Evolutionary conservation across 2,329 filamentous ascomycete species (phyloP).

Genomic region (Emmonsiellopsis sp.): DNA sequence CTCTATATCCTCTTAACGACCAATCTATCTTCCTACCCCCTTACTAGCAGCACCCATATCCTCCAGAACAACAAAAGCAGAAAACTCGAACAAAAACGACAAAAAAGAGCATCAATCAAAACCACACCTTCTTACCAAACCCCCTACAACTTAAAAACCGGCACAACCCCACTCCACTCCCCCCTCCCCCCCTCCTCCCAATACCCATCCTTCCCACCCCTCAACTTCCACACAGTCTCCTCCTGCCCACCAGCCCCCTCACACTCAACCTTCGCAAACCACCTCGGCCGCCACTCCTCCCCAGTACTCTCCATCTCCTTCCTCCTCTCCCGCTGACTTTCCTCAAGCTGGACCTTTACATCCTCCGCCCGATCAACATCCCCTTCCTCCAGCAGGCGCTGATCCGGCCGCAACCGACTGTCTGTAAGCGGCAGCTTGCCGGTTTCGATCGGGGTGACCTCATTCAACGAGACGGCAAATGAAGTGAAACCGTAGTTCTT

Average conservation of each 20-base stretch:
- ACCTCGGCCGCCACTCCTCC: conserved; percentile 63
- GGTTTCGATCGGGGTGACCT: conserved; percentile 72
- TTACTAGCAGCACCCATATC: too few relatives aligned
- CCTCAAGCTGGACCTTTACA: conserved; percentile 74
- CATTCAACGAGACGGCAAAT: conserved; percentile 80
- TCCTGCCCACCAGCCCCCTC: conserved; percentile 12
- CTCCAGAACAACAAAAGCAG: too few relatives aligned
- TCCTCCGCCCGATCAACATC: conserved; percentile 74
- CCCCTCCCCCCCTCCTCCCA: conserved; percentile 75
- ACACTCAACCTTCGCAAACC: conserved; percentile 64
- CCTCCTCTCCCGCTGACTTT: conserved; percentile 67
- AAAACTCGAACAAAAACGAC: too few relatives aligned
- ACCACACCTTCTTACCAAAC: background rate
- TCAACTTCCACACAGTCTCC: conserved; percentile 27
- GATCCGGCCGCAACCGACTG: conserved; percentile 74
- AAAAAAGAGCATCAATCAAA: background rate
- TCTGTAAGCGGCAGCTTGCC: conserved; percentile 71
- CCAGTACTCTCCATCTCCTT: conserved; percentile 66
- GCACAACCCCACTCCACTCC: conserved; percentile 51
- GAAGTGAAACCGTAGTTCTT: conserved; percentile 80
- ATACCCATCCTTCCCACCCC: conserved; percentile 75
- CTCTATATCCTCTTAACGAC: too few relatives aligned
- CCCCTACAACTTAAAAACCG: conserved; percentile 40
- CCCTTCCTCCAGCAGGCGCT: conserved; percentile 72
- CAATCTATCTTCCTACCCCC: too few relatives aligned